phyloP scores from a whole-genome alignment of 2,329 filamentous ascomycete genomes.

The Neurospora sp. region DNA sequence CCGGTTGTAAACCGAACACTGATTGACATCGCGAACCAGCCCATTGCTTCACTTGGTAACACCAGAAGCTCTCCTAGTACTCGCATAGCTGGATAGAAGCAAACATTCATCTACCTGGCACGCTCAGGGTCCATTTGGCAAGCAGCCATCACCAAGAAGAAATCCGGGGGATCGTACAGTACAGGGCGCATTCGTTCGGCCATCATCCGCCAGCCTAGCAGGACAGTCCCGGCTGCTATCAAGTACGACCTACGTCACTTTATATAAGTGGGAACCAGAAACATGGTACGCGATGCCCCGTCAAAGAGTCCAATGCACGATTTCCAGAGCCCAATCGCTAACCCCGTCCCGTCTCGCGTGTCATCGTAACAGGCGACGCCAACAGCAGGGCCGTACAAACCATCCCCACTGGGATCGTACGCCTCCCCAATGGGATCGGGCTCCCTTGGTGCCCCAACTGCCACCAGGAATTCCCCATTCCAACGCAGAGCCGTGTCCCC shows the following conservation, averaged over 20 bases:
- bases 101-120: not conserved
- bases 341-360: not conserved
- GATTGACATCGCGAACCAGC: not conserved
- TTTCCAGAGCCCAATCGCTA: not conserved
- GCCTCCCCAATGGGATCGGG: conserved; percentile 43
- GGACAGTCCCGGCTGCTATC: not conserved
- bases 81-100: not conserved
- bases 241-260: not conserved
- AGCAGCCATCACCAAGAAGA: not conserved
- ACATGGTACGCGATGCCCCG: not conserved
- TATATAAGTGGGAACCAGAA: not conserved
- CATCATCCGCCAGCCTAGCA: not conserved
- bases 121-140: not conserved
- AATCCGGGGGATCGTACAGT: not conserved
- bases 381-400: conserved; percentile 47
- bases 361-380: conserved; percentile 36
- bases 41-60: not conserved
- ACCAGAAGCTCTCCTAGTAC: not conserved
- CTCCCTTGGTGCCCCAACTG: conserved; percentile 46
- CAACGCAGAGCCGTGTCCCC: conserved; percentile 32
- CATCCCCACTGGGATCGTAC: conserved; percentile 57
- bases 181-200: not conserved
- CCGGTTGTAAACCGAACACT: not conserved
- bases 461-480: conserved; percentile 51
- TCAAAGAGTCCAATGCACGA: not conserved